Conservation (phyloP, 1,139 yeast genomes). For the Candida anutae region DNA sequence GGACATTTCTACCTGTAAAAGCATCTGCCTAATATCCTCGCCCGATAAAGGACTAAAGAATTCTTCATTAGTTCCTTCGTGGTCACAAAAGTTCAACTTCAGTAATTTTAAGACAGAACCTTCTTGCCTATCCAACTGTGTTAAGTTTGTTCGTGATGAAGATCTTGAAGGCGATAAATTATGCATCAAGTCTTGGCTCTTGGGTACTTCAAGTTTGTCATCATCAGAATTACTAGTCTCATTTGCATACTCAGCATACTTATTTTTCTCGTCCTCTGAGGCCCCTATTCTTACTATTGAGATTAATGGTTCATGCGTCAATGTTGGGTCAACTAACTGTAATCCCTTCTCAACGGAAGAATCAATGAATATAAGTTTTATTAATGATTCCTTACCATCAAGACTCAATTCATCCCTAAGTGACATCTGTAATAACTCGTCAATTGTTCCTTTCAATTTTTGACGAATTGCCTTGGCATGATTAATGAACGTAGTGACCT, state of each 20-base stretch:
- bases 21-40: constrained; percentile 44
- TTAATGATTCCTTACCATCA: constrained; percentile 67
- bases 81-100: constrained; percentile 18
- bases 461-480: constrained; percentile 37
- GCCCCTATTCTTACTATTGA: constrained; percentile 4
- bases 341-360: constrained; percentile 63
- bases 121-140: constrained; percentile 30
- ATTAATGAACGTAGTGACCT: constrained; percentile 33
- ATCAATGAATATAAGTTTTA: constrained; percentile 61
- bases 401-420: constrained; percentile 43
- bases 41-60: constrained; percentile 30
- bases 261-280: constrained; percentile 13
- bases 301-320: constrained; percentile 12
- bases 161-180: constrained; percentile 26
- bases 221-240: constrained; percentile 5
- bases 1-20: constrained; percentile 36
- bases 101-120: constrained; percentile 33
- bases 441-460: constrained; percentile 45
- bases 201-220: constrained; percentile 1
- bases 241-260: constrained; percentile 5
- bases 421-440: constrained; percentile 50
- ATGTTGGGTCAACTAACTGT: constrained; percentile 38
- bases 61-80: constrained; percentile 6
- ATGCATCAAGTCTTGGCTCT: constrained; percentile 9
- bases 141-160: constrained; percentile 29